Conservation (phyloP, 805 yeast genomes). For the Teunomyces stri region DNA sequence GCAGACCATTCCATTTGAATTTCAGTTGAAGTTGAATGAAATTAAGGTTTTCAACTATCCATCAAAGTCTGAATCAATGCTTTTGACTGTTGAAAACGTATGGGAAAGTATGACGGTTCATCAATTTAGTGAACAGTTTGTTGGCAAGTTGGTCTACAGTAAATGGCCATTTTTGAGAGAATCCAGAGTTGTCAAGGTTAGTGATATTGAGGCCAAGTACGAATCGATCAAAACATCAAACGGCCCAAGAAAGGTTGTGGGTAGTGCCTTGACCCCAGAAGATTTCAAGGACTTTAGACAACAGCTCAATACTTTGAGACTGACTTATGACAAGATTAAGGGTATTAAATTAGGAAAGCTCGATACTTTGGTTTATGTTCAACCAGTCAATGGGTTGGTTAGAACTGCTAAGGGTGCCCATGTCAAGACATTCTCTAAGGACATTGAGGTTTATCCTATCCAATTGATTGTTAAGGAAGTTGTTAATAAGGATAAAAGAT, state of each 20-base stretch:
- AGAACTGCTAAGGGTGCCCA: slow-evolving; percentile 71
- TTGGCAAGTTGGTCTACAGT: slow-evolving; percentile 65
- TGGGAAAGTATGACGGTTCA: slow-evolving; percentile 56
- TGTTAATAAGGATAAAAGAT: slow-evolving; percentile 70
- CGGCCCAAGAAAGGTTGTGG: slow-evolving; percentile 19
- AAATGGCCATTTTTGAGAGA: slow-evolving; percentile 92
- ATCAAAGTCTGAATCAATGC: slow-evolving; percentile 77
- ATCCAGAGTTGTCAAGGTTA: slow-evolving; percentile 63
- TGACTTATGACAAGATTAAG: slow-evolving; percentile 46
- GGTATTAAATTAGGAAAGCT: slow-evolving; percentile 62
- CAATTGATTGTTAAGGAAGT: slow-evolving; percentile 79
- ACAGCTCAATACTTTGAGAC: slow-evolving; percentile 36
- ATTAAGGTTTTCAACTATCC: slow-evolving; percentile 82
- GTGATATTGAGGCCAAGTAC: slow-evolving; percentile 53
- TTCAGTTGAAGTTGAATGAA: slow-evolving; percentile 56
- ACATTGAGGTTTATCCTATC: slow-evolving; percentile 62
- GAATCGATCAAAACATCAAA: slow-evolving; percentile 33
- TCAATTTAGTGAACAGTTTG: slow-evolving; percentile 61
- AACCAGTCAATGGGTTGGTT: slow-evolving; percentile 72
- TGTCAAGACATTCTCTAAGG: slow-evolving; percentile 62
- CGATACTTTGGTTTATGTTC: slow-evolving; percentile 64
- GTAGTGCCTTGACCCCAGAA: slow-evolving; percentile 37
- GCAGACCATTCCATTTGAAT: slow-evolving; percentile 60
- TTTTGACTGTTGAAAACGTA: slow-evolving; percentile 57
- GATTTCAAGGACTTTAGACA: slow-evolving; percentile 48